These are phyloP conservation scores for Hyphopichia khmerensis DNA, from an alignment of 1,139 yeast genomes.

Conservation along the genomic window DNA sequence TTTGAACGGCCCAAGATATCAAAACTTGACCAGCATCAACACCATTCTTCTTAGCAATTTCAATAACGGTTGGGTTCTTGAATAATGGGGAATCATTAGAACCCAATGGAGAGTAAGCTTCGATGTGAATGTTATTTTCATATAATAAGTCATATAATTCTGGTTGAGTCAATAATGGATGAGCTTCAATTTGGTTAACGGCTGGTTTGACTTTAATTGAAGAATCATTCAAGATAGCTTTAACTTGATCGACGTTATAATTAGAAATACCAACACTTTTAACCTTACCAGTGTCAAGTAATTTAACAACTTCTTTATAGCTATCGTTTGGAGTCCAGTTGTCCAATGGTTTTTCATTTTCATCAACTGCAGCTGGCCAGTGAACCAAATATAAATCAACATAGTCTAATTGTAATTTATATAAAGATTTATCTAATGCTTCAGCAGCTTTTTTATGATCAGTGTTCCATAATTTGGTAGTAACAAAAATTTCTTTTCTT, in stretches of 20 bases:
- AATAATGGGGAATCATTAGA: constrained; percentile 53
- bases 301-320: constrained; percentile 62
- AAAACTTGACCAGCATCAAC: constrained; percentile 47
- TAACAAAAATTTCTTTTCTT: constrained; percentile 65
- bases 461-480: constrained; percentile 73
- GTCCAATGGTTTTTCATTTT: constrained; percentile 24
- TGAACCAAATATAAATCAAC: constrained; percentile 79
- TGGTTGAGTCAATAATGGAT: constrained; percentile 56
- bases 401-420: constrained; percentile 66
- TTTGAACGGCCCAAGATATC: constrained; percentile 53
- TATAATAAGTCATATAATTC: constrained; percentile 45
- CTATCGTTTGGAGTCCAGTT: constrained; percentile 60
- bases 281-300: constrained; percentile 52
- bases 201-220: constrained; percentile 45
- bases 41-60: constrained; percentile 44
- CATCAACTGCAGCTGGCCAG: constrained; percentile 67
- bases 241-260: constrained; percentile 51
- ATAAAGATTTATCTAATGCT: constrained; percentile 58
- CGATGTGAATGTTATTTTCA: constrained; percentile 44
- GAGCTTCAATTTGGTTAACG: constrained; percentile 58
- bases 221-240: constrained; percentile 50
- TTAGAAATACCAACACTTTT: constrained; percentile 81
- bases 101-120: constrained; percentile 64
- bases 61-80: constrained; percentile 37
- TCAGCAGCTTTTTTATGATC: constrained; percentile 56